Conservation (phyloP, 805 yeast genomes). For the Yueomyces sinensis region DNA sequence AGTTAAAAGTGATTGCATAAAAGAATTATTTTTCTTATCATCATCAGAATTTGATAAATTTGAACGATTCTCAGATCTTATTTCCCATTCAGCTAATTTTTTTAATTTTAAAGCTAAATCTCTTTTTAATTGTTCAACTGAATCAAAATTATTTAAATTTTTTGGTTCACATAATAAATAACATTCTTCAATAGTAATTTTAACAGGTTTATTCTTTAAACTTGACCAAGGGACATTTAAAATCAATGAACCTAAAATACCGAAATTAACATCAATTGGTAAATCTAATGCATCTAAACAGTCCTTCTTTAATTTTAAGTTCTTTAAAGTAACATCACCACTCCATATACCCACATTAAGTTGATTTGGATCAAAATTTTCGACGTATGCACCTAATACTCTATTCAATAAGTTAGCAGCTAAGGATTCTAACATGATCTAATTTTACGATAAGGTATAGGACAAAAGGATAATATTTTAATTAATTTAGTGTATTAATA, state of each 20-base stretch:
- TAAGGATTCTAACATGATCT: slow-evolving; percentile 27
- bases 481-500: no score
- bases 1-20: slow-evolving; percentile 75
- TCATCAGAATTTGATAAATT: slow-evolving; percentile 25
- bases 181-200: slow-evolving; percentile 74
- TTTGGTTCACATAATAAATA: slow-evolving; percentile 73
- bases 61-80: slow-evolving; percentile 32
- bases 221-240: slow-evolving; percentile 96
- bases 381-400: slow-evolving; percentile 47
- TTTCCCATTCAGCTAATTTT: slow-evolving; percentile 51
- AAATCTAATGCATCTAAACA: slow-evolving; percentile 76
- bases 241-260: slow-evolving; percentile 80
- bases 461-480: no score
- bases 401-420: slow-evolving; percentile 24
- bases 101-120: slow-evolving; percentile 55
- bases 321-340: slow-evolving; percentile 82
- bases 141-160: slow-evolving; percentile 44
- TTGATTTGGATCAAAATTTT: slow-evolving; percentile 92
- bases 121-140: slow-evolving; percentile 44
- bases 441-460: no score
- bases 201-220: slow-evolving; percentile 83
- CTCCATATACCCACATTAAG: slow-evolving; percentile 94
- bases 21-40: slow-evolving; percentile 53
- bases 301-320: slow-evolving; percentile 72
- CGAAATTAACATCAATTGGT: slow-evolving; percentile 80